These are phyloP conservation scores for Monilinia vaccinii-corymbosi DNA, from an alignment of 2,329 filamentous ascomycete genomes.

Conservation along the genomic window DNA sequence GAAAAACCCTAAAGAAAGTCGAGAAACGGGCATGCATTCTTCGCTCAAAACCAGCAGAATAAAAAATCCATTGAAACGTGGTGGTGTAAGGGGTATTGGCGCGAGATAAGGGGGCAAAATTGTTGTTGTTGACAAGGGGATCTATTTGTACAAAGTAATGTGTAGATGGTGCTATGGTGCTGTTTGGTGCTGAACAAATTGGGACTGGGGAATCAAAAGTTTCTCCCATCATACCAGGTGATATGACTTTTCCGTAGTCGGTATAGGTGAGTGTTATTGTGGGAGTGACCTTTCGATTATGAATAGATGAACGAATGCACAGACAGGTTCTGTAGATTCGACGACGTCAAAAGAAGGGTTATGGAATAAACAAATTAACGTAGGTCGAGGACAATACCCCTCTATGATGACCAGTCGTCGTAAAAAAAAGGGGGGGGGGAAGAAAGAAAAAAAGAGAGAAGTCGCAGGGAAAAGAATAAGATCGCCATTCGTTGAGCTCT, in stretches of 20 bases:
- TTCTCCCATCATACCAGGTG: background rate
- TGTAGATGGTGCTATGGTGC: conserved; percentile 5
- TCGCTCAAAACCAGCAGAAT: conserved; percentile 5
- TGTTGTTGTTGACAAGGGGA: background rate
- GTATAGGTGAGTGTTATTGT: background rate
- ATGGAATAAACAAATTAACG: conserved; percentile 10
- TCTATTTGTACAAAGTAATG: conserved; percentile 7
- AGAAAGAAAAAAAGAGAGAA: conserved; percentile 15
- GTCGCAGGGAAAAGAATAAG: conserved; percentile 10
- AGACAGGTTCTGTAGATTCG: conserved; percentile 3
- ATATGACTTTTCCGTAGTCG: background rate
- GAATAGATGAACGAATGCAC: background rate
- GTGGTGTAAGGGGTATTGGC: conserved; percentile 8
- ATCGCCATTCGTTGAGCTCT: conserved; percentile 18
- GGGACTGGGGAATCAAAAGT: background rate
- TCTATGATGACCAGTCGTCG: conserved; percentile 23
- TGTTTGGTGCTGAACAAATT: conserved; percentile 1
- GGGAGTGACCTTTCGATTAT: background rate
- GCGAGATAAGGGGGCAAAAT: background rate
- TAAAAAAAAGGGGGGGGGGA: no score
- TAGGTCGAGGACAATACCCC: conserved; percentile 31
- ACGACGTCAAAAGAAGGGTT: background rate
- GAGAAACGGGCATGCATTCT: background rate
- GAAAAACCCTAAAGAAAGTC: conserved; percentile 1
- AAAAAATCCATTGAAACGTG: background rate